Evolutionary conservation across 2,329 filamentous ascomycete genomes (phyloP), one percentile per base, ranked within the genome.

Genomic region (Thelonectria blattea): DNA sequence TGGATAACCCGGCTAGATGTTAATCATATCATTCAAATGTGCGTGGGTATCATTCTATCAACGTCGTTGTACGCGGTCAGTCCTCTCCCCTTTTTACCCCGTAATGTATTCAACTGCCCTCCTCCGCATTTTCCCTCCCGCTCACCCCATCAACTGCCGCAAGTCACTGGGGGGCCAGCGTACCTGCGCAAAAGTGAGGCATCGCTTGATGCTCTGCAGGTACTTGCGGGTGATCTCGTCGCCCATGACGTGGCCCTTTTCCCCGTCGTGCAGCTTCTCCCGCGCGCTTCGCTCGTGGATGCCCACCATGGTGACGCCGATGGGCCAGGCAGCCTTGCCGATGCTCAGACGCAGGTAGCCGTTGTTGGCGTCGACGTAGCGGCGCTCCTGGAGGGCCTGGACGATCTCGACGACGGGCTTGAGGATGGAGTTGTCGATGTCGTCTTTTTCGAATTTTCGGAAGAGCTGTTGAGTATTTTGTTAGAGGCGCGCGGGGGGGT

Each of bases 261-360:
- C 88, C 60, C 89, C 90, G 75, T 95, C 88, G 74, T 98, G 93
- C 61, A 99, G 80, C 79, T 99, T 99, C 79, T 99, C 95, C 64
- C 95, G 87, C 18, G 95, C 94, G 67, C 91, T 95, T 73, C 95
- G 88, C 82, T 98, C 95, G 85, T 99, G 95, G 70, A 99, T 99
- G 82, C 95, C 95, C 72, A 99, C 95, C 95, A 98, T 99, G 75
- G 95, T 99, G 41, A 99, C 95, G 78, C 95, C 95, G 72, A 99
- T 99, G 22, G 95, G 95, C 95, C 95, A 99, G 15, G 95, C 95
- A 68, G 93, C 93, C 80, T 97, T 97, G 65, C 93, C 93, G 72
- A 99, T 99, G 74, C 92, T 96, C 56, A 99, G 82, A 54, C 92
- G 85, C 62, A 99, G 81, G 76, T 99, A 99, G 0, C 92, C 93